Conservation (phyloP, 306 rosid species). For the Acmispon strigosus region DNA sequence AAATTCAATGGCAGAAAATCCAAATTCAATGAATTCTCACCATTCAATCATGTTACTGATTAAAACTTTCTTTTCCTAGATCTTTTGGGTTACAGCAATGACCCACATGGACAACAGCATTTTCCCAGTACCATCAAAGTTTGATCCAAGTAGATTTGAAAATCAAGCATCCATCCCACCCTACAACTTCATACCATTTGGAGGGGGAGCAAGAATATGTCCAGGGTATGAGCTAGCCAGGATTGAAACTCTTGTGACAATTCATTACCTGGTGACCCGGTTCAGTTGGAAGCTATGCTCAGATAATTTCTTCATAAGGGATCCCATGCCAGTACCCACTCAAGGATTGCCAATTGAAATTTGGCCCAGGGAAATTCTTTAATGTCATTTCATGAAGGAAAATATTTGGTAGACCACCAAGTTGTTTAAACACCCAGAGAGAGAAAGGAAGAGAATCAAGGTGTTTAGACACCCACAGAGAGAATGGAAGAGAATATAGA, state of each 20-base stretch:
- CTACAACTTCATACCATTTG: constrained; percentile 55
- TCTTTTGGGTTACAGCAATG: constrained; percentile 63
- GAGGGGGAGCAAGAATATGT: constrained; percentile 65
- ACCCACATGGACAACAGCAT: constrained; percentile 63
- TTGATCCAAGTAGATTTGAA: constrained; percentile 68
- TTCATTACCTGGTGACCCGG: constrained; percentile 57
- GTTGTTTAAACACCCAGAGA: too few relatives aligned
- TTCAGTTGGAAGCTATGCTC: constrained; percentile 68
- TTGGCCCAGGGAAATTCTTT: constrained; percentile 33
- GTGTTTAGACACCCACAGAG: too few relatives aligned
- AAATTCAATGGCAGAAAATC: too few relatives aligned
- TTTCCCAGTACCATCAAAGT: constrained; percentile 59
- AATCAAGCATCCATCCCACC: constrained; percentile 53
- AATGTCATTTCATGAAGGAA: too few relatives aligned
- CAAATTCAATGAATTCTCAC: not conserved
- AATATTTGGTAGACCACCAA: too few relatives aligned
- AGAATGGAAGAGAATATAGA: too few relatives aligned
- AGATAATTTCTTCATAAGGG: constrained; percentile 49
- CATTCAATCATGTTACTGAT: not conserved
- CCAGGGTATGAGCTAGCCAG: constrained; percentile 66
- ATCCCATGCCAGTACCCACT: constrained; percentile 49
- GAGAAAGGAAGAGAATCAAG: too few relatives aligned
- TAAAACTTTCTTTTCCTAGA: constrained; percentile 21
- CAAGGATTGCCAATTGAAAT: constrained; percentile 51
- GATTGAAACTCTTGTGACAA: constrained; percentile 54